A percentile compares a stretch with the other conserved stretches of the same genome.
Conservation (phyloP, 2,329 filamentous ascomycete genomes). For the Penicillium sp. region DNA sequence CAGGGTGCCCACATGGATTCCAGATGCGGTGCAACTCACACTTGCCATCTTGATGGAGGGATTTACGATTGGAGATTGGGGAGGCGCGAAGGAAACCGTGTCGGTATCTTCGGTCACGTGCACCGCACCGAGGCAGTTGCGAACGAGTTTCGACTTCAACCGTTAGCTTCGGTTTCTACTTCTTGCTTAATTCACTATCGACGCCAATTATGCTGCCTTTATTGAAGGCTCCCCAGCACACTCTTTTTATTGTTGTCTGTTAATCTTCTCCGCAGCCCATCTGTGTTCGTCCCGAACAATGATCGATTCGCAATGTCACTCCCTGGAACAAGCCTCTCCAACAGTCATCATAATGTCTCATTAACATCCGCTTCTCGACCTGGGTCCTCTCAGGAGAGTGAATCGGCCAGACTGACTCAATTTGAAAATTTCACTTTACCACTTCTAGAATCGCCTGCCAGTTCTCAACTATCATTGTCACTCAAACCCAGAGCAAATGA, state of each 20-base stretch:
- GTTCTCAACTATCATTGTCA: conserved; percentile 9
- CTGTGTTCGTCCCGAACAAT: conserved; percentile 15
- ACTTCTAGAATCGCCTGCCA: conserved; percentile 13
- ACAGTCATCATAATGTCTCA: conserved; percentile 9
- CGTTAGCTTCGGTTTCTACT: conserved; percentile 6
- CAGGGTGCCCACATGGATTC: background rate
- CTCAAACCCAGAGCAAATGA: conserved; percentile 3
- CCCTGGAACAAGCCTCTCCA: conserved; percentile 25
- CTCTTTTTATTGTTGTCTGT: conserved; percentile 16
- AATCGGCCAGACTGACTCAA: conserved; percentile 7
- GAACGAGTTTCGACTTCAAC: conserved; percentile 2
- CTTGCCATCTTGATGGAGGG: conserved; percentile 29
- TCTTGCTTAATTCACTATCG: background rate
- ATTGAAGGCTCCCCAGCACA: conserved; percentile 9
- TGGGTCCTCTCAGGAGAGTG: conserved; percentile 9
- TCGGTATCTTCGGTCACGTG: conserved; percentile 3
- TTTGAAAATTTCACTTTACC: conserved; percentile 20
- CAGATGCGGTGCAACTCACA: conserved; percentile 20
- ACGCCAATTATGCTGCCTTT: conserved; percentile 5
- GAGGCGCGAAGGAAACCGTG: conserved; percentile 3
- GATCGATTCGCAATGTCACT: conserved; percentile 27
- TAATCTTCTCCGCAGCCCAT: conserved; percentile 5
- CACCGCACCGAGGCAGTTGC: too few species aligned
- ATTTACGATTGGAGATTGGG: background rate
- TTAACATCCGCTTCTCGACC: conserved; percentile 14